Evolutionary conservation across 805 yeast genomes (phyloP), one percentile per base, ranked within the genome.

Genomic region (Spathaspora passalidarum): DNA sequence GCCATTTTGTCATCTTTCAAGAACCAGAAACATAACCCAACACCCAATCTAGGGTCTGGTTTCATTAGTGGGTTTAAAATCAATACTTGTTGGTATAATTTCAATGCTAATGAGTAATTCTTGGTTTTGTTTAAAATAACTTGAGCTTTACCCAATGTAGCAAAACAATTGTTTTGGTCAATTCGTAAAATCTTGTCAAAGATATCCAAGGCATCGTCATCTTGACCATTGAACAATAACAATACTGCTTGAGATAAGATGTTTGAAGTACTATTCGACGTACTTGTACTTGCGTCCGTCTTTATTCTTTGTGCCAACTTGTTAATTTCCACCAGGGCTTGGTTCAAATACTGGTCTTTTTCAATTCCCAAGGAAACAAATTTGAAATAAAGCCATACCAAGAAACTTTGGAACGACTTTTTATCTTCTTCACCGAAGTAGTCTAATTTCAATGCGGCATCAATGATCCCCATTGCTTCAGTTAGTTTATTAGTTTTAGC

Each of bases 11-110:
- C 78, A 62, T 88, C 96, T 43, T 85, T 85, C 50, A 94, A 69
- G 49, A 80, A 80, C 97, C 97, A 94, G 61, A 84, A 92, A 64
- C 97, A 91, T 52, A 94, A 69, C 29, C 99, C 99, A 49, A 92
- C 81, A 22, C 98, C 99, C 49, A 94, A 78, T 64, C 99, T 76
- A 16, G 97, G 95, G 67, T 92, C 97, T 4, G 98, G 97, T 54
- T 79, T 78, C 54, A 86, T 68, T 32, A 85, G 61, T 2, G 97
- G 97, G 50, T 89, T 84, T 42, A 83, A 72, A 26, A 84, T 75
- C 52, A 94, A 72, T 6, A 87, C 83, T 52, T 85, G 86, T 71
- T 94, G 99, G 66, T 88, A 94, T 25, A 87, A 63, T 61, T 84
- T 84, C 56, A 94, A 75, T 13, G 96, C 90, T 5, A 78, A 81